Conservation (phyloP, 2,329 filamentous ascomycete genomes). For the Pleomassaria siparia region DNA sequence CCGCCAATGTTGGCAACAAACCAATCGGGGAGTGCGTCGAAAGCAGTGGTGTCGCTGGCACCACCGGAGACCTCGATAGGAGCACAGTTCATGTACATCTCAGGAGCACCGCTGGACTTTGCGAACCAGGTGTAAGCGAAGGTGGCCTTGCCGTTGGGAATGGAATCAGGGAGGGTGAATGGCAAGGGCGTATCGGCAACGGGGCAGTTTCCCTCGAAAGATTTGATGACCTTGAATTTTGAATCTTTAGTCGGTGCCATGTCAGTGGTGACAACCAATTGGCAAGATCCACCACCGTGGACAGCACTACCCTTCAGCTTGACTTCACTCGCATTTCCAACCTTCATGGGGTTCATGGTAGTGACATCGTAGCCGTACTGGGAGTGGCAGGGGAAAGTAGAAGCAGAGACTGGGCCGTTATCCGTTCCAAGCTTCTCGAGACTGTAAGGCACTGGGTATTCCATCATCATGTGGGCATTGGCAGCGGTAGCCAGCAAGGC, state of each 20-base stretch:
- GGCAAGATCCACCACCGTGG: slow-evolving; percentile 90
- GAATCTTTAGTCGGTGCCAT: slow-evolving; percentile 58
- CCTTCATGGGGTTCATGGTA: slow-evolving; percentile 53
- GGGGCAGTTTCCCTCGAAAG: slow-evolving; percentile 84
- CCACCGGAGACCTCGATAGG: slow-evolving; percentile 65
- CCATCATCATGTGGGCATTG: slow-evolving; percentile 76
- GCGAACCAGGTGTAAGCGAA: slow-evolving; percentile 96
- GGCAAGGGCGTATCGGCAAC: slow-evolving; percentile 67
- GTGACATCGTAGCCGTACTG: slow-evolving; percentile 33
- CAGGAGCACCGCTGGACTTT: slow-evolving; percentile 73
- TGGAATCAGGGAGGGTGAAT: slow-evolving; percentile 70
- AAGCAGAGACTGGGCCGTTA: slow-evolving; percentile 64
- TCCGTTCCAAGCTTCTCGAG: slow-evolving; percentile 45
- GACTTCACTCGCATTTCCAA: slow-evolving; percentile 65
- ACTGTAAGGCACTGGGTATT: slow-evolving; percentile 64
- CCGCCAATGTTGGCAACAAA: slow-evolving; percentile 69
- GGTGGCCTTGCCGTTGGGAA: slow-evolving; percentile 75
- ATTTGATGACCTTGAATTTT: slow-evolving; percentile 86
- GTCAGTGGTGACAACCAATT: slow-evolving; percentile 72
- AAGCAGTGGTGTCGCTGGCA: slow-evolving; percentile 54
- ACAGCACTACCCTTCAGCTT: slow-evolving; percentile 71
- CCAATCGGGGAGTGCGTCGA: slow-evolving; percentile 69
- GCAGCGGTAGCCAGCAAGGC: slow-evolving; percentile 57
- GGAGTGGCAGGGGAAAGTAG: slow-evolving; percentile 73
- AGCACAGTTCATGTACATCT: slow-evolving; percentile 97